Conservation (phyloP, 805 yeast genomes). For the Tetrapisispora phaffii region DNA sequence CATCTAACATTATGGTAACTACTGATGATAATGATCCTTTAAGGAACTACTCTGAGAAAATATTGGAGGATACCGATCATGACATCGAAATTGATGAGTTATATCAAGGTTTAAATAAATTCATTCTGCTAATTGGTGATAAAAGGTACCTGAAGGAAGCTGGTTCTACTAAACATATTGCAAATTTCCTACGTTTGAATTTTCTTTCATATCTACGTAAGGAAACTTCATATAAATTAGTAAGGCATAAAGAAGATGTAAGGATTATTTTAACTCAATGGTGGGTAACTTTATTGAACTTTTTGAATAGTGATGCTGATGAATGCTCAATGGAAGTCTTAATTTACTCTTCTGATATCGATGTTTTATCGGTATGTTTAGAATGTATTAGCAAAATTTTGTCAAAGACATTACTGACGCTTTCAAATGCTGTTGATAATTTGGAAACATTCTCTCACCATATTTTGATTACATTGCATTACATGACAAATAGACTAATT, state of each 20-base stretch:
- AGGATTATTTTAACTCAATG: slow-evolving; percentile 23
- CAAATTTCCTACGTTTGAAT: slow-evolving; percentile 11
- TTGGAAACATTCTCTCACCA: slow-evolving; percentile 20
- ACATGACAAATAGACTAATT: slow-evolving; percentile 20
- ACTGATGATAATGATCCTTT: neutral
- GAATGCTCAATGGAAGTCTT: neutral
- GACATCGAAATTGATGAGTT: neutral
- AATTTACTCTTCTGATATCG: slow-evolving; percentile 3
- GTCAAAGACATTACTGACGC: slow-evolving; percentile 14
- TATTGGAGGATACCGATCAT: neutral
- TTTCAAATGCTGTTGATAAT: slow-evolving; percentile 8
- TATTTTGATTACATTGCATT: slow-evolving; percentile 20
- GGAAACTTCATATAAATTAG: neutral
- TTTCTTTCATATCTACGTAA: slow-evolving; percentile 10
- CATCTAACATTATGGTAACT: neutral
- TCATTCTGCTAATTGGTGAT: slow-evolving; percentile 1
- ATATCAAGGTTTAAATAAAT: slow-evolving; percentile 2
- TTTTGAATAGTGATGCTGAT: slow-evolving; percentile 13
- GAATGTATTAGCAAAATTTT: slow-evolving; percentile 29
- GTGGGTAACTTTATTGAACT: slow-evolving; percentile 26
- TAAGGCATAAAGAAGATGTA: neutral
- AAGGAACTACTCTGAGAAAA: neutral
- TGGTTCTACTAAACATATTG: slow-evolving; percentile 2
- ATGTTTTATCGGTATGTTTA: slow-evolving; percentile 22
- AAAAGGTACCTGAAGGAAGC: too few species aligned